phyloP scores from a whole-genome alignment of 1,284 basidiomycete species.

The Austroboletus niveus region DNA sequence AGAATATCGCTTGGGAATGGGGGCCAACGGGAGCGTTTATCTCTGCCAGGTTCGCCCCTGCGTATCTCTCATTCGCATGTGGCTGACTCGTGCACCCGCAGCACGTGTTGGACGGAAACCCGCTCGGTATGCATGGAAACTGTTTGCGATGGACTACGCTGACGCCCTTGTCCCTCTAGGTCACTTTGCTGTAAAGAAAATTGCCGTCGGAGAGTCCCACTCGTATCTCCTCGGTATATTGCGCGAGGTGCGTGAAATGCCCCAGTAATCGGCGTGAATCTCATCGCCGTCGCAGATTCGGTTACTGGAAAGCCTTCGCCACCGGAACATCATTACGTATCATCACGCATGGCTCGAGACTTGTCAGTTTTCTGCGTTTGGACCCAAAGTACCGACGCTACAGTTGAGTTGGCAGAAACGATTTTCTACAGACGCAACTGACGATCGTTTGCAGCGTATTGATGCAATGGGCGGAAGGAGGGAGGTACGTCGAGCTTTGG shows the following conservation, averaged over 20 bases:
- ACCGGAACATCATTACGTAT: conserved; percentile 92
- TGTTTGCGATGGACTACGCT: background rate
- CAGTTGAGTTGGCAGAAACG: conserved; percentile 48
- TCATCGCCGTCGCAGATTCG: conserved; percentile 51
- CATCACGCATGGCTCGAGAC: conserved; percentile 94
- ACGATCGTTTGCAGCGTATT: conserved; percentile 56
- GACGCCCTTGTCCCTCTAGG: conserved; percentile 41
- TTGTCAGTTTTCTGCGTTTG: conserved; percentile 81
- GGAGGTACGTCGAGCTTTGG: conserved; percentile 44
- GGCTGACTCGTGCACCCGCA: conserved; percentile 28
- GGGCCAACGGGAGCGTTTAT: conserved; percentile 88
- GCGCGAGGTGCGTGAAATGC: conserved; percentile 55
- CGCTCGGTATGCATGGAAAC: conserved; percentile 48
- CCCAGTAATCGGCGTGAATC: background rate
- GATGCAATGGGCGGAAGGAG: conserved; percentile 93
- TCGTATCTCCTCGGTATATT: conserved; percentile 80
- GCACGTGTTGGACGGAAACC: conserved; percentile 81
- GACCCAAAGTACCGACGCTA: conserved; percentile 78
- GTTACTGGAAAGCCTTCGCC: conserved; percentile 81
- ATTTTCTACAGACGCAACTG: background rate
- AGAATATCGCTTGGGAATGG: conserved; percentile 84
- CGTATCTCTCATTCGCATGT: too few relatives aligned
- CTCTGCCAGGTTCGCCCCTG: conserved; percentile 66
- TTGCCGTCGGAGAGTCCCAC: conserved; percentile 88
- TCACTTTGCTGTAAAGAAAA: conserved; percentile 92